Base-by-base conservation (phyloP, 257 asterid genomes). In the Plectranthus barbatus region DNA sequence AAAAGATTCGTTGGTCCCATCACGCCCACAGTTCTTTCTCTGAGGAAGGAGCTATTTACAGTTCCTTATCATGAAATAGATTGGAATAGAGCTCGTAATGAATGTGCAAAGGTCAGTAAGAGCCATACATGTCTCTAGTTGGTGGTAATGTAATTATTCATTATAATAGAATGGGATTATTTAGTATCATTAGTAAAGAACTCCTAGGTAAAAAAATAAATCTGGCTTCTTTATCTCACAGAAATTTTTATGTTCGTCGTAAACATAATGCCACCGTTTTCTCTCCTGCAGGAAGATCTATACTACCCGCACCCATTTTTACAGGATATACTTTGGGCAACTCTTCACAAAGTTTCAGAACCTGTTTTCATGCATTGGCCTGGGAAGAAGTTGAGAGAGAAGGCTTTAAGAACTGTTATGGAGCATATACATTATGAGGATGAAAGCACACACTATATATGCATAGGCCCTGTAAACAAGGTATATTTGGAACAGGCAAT, bases 381-480 rank as follows among this genome's bases (percentile, higher is more conserved):
- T 13, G 98, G 93, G 72, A 88, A 88, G 73, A 92, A 76, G 75
- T 71, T 92, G 66, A 84, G 98, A 79, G 97, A 92, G 10, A 88
- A 72, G 73, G 80, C 95, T 62, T 80, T 92, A 47, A 66, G 74
- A 47, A 79, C 81, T 23, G 95, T 75, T 62, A 88, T 92, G 86
- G 93, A 86, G 79, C 98, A 92, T 71, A 74, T 92, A 77, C 98
- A 92, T 72, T 92, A 92, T 58, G 98, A 92, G 82, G 98, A 92
- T 77, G 97, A 88, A 80, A 92, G 88, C 73, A 92, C 98, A 48
- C 95, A 97, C 48, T 92, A 92, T 60, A 6, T 86, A 70, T 92
- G 98, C 86, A 88, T 92, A 61, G 97, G 95, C 48, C 95, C 97
- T 44, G 97, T 92, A 64, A 92, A 88, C 86, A 92, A 92, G 98